Evolutionary conservation across 768 basidiomycete genomes (phyloP), one percentile per base, ranked within the genome.

Genomic region (Tylopilus plumbeoviolaceoides): DNA sequence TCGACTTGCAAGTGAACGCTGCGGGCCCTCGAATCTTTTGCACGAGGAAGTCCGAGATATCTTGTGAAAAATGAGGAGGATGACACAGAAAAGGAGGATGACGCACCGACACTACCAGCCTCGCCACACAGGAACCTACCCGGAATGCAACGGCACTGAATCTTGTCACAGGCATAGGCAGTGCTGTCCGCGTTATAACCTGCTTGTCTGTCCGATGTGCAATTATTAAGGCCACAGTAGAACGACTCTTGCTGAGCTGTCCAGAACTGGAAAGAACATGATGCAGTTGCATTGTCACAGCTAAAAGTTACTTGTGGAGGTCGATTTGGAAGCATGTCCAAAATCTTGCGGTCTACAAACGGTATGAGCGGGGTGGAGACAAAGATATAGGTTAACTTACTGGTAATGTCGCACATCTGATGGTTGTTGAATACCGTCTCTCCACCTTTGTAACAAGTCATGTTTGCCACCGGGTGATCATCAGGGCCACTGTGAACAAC

Each of bases 251-350:
- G 80, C 61, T 89, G 78, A 7, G 88, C 93, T 9, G 93, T 91
- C 97, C 97, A 99, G 74, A 99, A 99, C 70, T 99, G 95, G 78
- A 99, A 99, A 21, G 84, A 82, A 66, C 97, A 99, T 1, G 82
- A 81, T 5, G 73, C 72, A 12, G 77, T 73, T 2, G 65, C 54
- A 18, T 73, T 79, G 53, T 90, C 84, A 72, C 97, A 99, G 58
- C 88, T 87, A 70, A 99, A 99, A 1, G 97, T 98, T 2, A 98
- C 95, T 68, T 98, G 95, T 0, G 95, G 95, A 18, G 91, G 88
- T 9, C 94, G 82, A 47, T 80, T 87, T 0, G 91, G 89, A 68
- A 98, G 91, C 75, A 83, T 82, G 64, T 97, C 95, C 56, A 97
- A 75, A 59, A 98, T 98, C 72, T 97, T 97, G 44, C 89, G 85